Evolutionary conservation across 306 rosid genomes (phyloP), one percentile per base, ranked within the genome.

Genomic region (Canavalia ensiformis): DNA sequence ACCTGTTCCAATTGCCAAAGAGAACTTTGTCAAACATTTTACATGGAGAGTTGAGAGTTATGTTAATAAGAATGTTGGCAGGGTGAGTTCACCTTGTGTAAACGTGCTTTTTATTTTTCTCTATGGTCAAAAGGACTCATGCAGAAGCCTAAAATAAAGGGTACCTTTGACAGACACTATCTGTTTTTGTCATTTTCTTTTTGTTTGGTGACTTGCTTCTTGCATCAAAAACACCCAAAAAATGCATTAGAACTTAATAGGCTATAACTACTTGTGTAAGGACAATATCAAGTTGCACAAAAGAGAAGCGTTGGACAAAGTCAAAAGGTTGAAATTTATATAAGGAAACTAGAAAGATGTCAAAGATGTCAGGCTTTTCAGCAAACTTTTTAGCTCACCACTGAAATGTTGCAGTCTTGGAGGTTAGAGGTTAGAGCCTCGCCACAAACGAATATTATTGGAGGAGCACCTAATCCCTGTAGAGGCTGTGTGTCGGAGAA

Each of bases 281-380:
- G 57, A 54, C 57, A 35, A 1, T 31, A 18, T 18, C 55, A 51
- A 47, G 75, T 73, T 77, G 75, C 11, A 28, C 41, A 29, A 13
- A 47, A 58, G 75, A 75, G 62, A 47, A 75, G 49, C n/a, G 51
- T 8, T 69, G 37, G 41, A 77, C 68, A 60, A 69, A 76, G 86
- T 84, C 86, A 84, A 87, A 87, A 81, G 87, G 58, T 72, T 76
- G 74, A 69, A 67, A 64, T 37, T 3, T 37, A 41, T 68, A 63
- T 58, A 33, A 78, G 60, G 60, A 76, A 44, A n/a, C 30, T 31
- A 34, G 18, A 44, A 39, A 76, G 56, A 4, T 72, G 85, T 87
- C 90, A 79, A 80, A 86, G 30, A 63, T 86, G 85, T 70, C 87
- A 86, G 76, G 80, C 83, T 79, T 79, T 70, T 72, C 37, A 9